Base-by-base conservation (phyloP, 371 early-diverging fungal genomes). In the Saksenaea vasiformis region DNA sequence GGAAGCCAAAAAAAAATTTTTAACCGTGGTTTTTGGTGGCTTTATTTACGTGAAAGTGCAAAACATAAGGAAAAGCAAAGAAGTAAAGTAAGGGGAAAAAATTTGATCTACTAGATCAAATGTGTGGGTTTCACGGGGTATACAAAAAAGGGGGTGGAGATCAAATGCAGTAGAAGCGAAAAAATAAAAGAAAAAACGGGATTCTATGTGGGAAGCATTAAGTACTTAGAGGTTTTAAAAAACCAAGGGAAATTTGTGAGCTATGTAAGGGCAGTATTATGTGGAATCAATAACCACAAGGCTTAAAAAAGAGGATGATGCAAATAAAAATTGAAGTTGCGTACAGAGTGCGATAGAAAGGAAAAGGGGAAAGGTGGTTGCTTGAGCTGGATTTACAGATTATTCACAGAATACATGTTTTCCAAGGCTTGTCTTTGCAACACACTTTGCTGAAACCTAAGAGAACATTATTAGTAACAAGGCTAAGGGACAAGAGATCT, bases 351-450 rank as follows among this genome's bases (percentile, higher is more conserved):
- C 38, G 24, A 31, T 35, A 26, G 35, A 58, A 58, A 36, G 43
- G 17, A 58, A 58, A 58, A 37, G 35, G 43, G 43, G 27, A 37
- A 58, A 34, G 28, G 10, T 39, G 43, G 43, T 26, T 39, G 43
- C 38, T 39, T 5, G 27, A 47, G 51, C 22, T 47, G 51, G 51
- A 58, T 60, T 66, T 66, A 66, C 66, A 70, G 54, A 60, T 65
- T 68, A 47, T 68, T 61, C 65, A 80, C 71, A 54, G 72, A 66
- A 61, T 81, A 78, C 77, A 81, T 81, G 63, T 74, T 78, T 44
- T 78, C 81, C 67, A 81, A 65, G 31, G 79, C 78, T 66, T 81
- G 81, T 60, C 78, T 81, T 61, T 81, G 81, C 56, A 81, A 64
- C 27, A 78, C 75, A 60, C 67, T 64, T 71, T 78, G 76, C 64